These are phyloP conservation scores for Ogataea henricii DNA, from an alignment of 805 yeast species.

Conservation along the genomic window DNA sequence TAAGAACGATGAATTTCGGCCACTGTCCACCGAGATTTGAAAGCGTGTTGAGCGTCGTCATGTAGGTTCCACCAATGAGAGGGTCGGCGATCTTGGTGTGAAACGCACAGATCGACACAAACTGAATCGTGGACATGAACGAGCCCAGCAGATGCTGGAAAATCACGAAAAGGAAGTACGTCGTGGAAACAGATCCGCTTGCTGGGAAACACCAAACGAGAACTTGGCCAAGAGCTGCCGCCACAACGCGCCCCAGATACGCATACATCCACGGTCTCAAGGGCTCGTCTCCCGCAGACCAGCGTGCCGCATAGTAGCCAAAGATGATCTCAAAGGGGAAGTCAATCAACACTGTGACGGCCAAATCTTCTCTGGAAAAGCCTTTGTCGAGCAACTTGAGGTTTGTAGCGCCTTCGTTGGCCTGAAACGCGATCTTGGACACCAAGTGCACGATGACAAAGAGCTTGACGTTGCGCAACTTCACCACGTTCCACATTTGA, in stretches of 20 bases:
- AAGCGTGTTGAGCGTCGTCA: constrained; percentile 92
- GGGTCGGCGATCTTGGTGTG: constrained; percentile 97
- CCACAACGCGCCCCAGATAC: constrained; percentile 73
- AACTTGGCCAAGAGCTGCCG: constrained; percentile 75
- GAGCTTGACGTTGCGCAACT: constrained; percentile 68
- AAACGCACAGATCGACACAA: constrained; percentile 91
- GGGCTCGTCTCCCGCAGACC: constrained; percentile 82
- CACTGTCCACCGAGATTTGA: constrained; percentile 96
- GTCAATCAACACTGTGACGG: constrained; percentile 88
- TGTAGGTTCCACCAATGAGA: constrained; percentile 92
- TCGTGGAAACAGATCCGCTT: constrained; percentile 45
- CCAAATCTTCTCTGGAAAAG: constrained; percentile 87
- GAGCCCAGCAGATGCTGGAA: constrained; percentile 82
- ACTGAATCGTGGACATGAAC: constrained; percentile 93
- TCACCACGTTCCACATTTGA: constrained; percentile 69
- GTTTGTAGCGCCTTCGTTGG: constrained; percentile 94
- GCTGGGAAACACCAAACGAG: constrained; percentile 74
- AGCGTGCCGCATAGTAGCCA: constrained; percentile 93
- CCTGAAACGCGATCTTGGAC: constrained; percentile 91
- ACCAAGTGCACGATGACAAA: constrained; percentile 74
- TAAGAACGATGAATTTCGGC: constrained; percentile 85
- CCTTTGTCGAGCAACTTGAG: constrained; percentile 89
- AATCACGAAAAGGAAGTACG: constrained; percentile 71
- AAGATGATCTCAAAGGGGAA: constrained; percentile 95
- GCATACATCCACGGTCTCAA: constrained; percentile 90